Base-by-base conservation (phyloP, 768 basidiomycete genomes). In the Pleurotus pulmonarius region DNA sequence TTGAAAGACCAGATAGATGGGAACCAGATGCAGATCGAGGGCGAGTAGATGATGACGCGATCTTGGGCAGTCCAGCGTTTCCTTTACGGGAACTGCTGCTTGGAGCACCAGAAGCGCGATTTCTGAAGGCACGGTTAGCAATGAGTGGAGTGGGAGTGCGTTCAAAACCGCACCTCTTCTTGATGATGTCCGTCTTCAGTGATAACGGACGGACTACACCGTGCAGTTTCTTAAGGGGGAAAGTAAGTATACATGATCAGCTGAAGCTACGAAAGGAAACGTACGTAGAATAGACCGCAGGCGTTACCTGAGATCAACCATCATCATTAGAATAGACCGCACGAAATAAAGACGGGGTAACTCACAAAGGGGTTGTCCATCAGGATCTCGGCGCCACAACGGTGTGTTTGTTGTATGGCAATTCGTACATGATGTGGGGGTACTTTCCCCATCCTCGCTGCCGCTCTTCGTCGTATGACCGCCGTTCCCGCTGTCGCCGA, bases 371-470 rank as follows among this genome's bases (percentile, higher is more conserved):
- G 93, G 93, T 65, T 94, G 92, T 16, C 93, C 93, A 64, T 95
- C 93, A 0, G 93, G 91, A 73, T 96, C 92, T 59, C 93, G 76
- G 69, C 93, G 81, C 93, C 93, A 96, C 46, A 96, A 73, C 7
- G 93, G 93, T 39, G 95, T 98, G 67, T 94, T 97, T 11, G 92
- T 95, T 55, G 95, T 98, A 64, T 91, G 87, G 70, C 95, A 98
- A 67, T 98, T 98, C 5, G 91, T 93, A 69, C 95, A 98, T 25
- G 90, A 75, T 1, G 93, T 97, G 7, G 88, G 92, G 5, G 83
- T 67, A 56, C 81, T 78, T 46, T 91, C 90, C 51, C 79, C 83
- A 55, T 89, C 87, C 59, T 88, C 91, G 47, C 76, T 76, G 43
- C 68, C 74, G 22, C 74, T 75, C 61, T 76, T 79, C 56, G 62